Evolutionary conservation across 441 rosid genomes (phyloP), one percentile per base, ranked within the genome.

Genomic region (Adansonia grandidieri): DNA sequence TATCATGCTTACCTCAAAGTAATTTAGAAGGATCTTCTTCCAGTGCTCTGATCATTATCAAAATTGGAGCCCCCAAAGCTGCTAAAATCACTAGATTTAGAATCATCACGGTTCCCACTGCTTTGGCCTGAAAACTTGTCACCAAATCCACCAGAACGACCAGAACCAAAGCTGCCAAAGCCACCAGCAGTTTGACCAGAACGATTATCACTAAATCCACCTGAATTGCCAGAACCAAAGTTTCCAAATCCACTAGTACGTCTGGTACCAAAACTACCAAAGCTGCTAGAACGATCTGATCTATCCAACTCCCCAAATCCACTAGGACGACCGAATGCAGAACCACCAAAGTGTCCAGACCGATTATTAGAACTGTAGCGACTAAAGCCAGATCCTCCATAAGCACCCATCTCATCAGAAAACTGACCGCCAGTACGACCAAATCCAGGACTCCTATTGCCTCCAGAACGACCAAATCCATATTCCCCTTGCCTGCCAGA

Each of bases 81-180:
- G 57, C 57, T 47, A 69, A 47, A 69, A 20, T 4, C 57, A 69
- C 40, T 47, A 47, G 57, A 66, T 66, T 11, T 50, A 42, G 51
- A 42, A 66, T 17, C 66, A 44, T 54, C 67, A 58, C 4, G 15
- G 28, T 22, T 14, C 7, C 32, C 63, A 32, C 28, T 40, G 62
- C 50, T 44, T 47, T 54, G 65, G 56, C 77, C 69, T 40, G 83
- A 82, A 51, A 72, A 4, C 10, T 37, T 69, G 24, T 85, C 78
- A 44, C 87, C 87, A 78, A 82, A 86, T 48, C 82, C 67, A 47
- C 80, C 82, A 28, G 87, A 80, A 72, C 87, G 24, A 17, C 71
- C 51, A 44, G 89, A 82, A 76, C 89, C 86, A 32, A 84, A 90
- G 50, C 81, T 75, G 2, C 94, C 95, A 64, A 86, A 91, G 57